phyloP scores from a whole-genome alignment of 2,329 filamentous ascomycete genomes.

The Phialophora expanda region DNA sequence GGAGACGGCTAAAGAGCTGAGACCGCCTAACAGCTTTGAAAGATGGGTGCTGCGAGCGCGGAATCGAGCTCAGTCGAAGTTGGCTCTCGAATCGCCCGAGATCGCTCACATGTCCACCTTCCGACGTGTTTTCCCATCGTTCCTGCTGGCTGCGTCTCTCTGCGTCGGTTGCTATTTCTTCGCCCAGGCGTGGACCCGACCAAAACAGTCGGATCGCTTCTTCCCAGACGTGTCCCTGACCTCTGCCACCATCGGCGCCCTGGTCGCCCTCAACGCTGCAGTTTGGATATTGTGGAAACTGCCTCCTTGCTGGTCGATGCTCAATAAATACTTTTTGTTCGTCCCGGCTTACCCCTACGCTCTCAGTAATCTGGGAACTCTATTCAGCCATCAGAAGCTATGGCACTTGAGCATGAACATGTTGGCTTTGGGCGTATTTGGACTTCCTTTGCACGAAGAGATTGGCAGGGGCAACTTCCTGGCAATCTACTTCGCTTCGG shows the following conservation, averaged over 20 bases:
- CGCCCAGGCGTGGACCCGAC: slow-evolving; percentile 56
- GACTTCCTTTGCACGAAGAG: slow-evolving; percentile 60
- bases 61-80: slow-evolving; percentile 33
- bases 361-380: slow-evolving; percentile 58
- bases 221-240: slow-evolving; percentile 58
- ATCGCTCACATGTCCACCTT: slow-evolving; percentile 35
- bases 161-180: slow-evolving; percentile 52
- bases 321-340: slow-evolving; percentile 63
- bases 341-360: slow-evolving; percentile 60
- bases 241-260: slow-evolving; percentile 56
- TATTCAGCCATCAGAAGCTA: slow-evolving; percentile 63
- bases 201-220: slow-evolving; percentile 54
- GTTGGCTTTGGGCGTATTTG: slow-evolving; percentile 60
- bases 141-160: slow-evolving; percentile 48
- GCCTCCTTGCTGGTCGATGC: slow-evolving; percentile 59
- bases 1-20: slow-evolving; percentile 33
- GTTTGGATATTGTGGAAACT: slow-evolving; percentile 60
- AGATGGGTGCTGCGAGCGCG: slow-evolving; percentile 37
- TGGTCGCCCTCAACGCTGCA: slow-evolving; percentile 58
- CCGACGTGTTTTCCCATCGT: slow-evolving; percentile 54
- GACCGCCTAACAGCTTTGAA: slow-evolving; percentile 39
- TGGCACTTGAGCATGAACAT: slow-evolving; percentile 61
- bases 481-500: slow-evolving; percentile 57
- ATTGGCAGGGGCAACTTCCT: slow-evolving; percentile 62
- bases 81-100: slow-evolving; percentile 38